Base-by-base conservation (phyloP, 352 stramenopile species). In the Phytophthora europaea region DNA sequence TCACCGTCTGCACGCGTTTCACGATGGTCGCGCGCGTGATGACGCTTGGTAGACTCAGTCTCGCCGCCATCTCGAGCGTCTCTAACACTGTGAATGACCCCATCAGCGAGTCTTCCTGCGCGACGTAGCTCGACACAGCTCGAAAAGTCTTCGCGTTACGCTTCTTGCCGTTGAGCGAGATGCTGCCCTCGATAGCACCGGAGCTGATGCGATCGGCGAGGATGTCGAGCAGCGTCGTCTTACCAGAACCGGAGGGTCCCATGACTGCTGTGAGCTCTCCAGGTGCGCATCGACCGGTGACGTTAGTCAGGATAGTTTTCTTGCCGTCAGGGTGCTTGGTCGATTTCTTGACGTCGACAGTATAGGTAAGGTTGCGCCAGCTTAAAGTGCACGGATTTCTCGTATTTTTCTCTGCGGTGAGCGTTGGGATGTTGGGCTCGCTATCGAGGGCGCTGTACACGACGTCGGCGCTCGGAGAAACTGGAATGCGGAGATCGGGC, bases 261-360 rank as follows among this genome's bases (percentile, higher is more conserved):
- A 94, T 86, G 53, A 93, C 80, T 4, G 82, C 85, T 9, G 83
- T 92, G 61, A 94, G 79, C 31, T 92, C 82, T 9, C 84, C 82
- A 0, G 87, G 82, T 2, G 67, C 71, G 12, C 79, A 91, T 23
- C 80, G 82, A 20, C 87, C 87, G 10, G 80, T 80, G 31, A 92
- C 75, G 36, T 89, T 80, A 6, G 65, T 75, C 7, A 94, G 70
- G 55, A 94, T 94, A 4, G 67, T 79, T 8, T 79, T 75, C 55
- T 84, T 83, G 12, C 69, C 69, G 20, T 67, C 58, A 10, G 69
- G 69, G 10, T 28, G 64, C n/a, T 60, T 47, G 3, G 28, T 18
- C 6, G 38, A 61, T n/a, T 72, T 76, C 62, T 68, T 72, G 34
- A 61, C 31, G 1, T 76, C 50, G 5, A 76, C 69, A 16, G 34